Evolutionary conservation across 768 basidiomycete species (phyloP), one percentile per base, ranked within the genome.

Genomic region (Lactarius tabidus): DNA sequence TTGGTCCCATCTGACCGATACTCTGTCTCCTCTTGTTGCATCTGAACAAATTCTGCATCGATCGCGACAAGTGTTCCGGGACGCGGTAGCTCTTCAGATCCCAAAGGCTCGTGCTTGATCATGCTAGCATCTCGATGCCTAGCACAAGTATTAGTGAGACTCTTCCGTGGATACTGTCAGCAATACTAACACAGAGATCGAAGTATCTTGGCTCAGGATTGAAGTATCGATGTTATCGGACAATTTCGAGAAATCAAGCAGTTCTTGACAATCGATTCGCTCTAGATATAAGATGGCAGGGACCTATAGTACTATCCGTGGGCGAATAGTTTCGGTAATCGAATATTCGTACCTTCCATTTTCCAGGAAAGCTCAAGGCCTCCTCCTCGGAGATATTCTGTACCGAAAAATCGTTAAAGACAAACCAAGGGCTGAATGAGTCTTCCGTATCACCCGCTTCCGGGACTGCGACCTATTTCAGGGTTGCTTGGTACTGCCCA

Each of bases 1-100:
- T 92, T 95, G 2, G 91, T 91, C 17, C 96, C 95, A 70, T 99
- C 95, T 0, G 96, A 97, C 23, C 93, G 87, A 71, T 89, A 91
- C 73, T 99, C 97, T 35, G 89, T 90, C 75, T 98, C 97, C 78
- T 98, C 97, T 90, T 95, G 92, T 74, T 98, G 95, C 85, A 99
- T 91, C 6, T 88, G 90, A 28, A 99, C 96, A 72, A 99, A 99
- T 72, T 99, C 96, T 1, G 96, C 95, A 71, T 99, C 97, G 67
- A 99, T 98, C 3, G 96, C 88, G 41, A 99, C 88, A 48, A 96
- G 77, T 6, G 90, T 95, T 15, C 94, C 97, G 6, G 89, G 87
- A 62, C 77, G 83, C 0, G 96, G 95, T 9, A 97, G 75, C 75
- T 99, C 97, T 18, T 87, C 84, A 23, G 78, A 77, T 17, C 78